Evolutionary conservation across 2,329 filamentous ascomycete genomes (phyloP), one percentile per base, ranked within the genome.

Genomic region (Thielaviopsis populi): DNA sequence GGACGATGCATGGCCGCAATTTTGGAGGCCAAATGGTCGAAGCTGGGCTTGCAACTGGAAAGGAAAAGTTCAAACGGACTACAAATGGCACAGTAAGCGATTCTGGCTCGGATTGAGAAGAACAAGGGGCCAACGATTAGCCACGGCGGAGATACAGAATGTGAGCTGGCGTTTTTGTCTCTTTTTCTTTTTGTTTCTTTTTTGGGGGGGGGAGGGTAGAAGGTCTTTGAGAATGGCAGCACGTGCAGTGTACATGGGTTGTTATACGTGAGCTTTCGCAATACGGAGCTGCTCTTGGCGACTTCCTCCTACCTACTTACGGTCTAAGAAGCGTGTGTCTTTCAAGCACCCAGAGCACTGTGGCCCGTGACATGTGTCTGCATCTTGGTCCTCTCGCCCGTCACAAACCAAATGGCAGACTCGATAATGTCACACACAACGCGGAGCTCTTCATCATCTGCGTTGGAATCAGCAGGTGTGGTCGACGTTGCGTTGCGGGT

Each of bases 1-100:
- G 83, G 69, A 72, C 84, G 56, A 91, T 95, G 86, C 78, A 90
- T 69, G 91, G 91, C 0, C 81, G 90, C n/a, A 83, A 78, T 66
- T 96, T 95, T 71, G 87, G 83, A 50, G 86, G 88, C 1, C 81
- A 83, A 30, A 80, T 79, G 27, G 85, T 96, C 3, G 78, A 85
- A 69, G 90, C 91, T 13, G 84, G 83, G 66, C 78, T 91, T 53
- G 81, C 86, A 0, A 83, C 84, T 17, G 88, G 88, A 1, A 80
- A 79, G 62, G 87, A 94, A 74, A 83, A 81, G 67, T 95, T 88
- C 70, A 83, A 80, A 69, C 91, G 86, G 75, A 84, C 82, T 17
- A 84, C 80, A 68, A 78, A 81, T 66, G 78, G 41, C 24, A 22
- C 24, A 17, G 30, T 22, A 33, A 59, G 63, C 19, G 42, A 63